A percentile compares a stretch with the other conserved stretches of the same genome.
Conservation (phyloP, 75 land plant genomes). For the Picea sitchensis region DNA sequence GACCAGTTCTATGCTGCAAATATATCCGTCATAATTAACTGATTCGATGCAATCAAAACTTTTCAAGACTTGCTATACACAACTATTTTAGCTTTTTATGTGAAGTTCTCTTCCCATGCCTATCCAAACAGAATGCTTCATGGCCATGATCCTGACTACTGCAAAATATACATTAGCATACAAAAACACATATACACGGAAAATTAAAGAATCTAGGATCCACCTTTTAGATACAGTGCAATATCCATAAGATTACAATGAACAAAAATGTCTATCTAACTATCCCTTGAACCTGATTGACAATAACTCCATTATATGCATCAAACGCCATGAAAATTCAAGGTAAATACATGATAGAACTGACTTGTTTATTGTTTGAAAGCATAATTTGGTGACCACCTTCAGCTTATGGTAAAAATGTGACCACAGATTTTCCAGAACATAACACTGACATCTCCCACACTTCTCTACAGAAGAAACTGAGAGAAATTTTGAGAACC, state of each 20-base stretch:
- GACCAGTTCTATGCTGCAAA: not conserved
- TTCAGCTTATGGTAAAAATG: slow-evolving; percentile 5
- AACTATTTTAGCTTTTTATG: not conserved
- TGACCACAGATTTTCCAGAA: slow-evolving; percentile 1
- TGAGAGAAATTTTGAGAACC: slow-evolving; percentile 2
- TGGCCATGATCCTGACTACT: not conserved
- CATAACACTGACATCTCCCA: not conserved
- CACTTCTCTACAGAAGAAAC: not conserved
- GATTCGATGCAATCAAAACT: not conserved
- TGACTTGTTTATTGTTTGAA: not conserved
- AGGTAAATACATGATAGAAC: not conserved
- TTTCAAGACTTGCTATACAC: not conserved
- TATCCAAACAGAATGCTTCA: not conserved
- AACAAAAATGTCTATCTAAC: not conserved
- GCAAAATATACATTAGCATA: not conserved
- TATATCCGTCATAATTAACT: not conserved
- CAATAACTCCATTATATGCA: slow-evolving; percentile 1
- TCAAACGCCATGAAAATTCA: not conserved
- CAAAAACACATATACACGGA: not conserved
- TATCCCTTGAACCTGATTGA: not conserved
- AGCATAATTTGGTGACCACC: not conserved
- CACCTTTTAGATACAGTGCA: not conserved
- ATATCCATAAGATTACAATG: slow-evolving; percentile 1
- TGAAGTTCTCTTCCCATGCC: not conserved
- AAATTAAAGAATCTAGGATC: not conserved